Percentiles rank a stretch among this genome's conserved stretches.
phyloP scores from a whole-genome alignment of 805 yeast species.

The Metschnikowia arizonensis region DNA sequence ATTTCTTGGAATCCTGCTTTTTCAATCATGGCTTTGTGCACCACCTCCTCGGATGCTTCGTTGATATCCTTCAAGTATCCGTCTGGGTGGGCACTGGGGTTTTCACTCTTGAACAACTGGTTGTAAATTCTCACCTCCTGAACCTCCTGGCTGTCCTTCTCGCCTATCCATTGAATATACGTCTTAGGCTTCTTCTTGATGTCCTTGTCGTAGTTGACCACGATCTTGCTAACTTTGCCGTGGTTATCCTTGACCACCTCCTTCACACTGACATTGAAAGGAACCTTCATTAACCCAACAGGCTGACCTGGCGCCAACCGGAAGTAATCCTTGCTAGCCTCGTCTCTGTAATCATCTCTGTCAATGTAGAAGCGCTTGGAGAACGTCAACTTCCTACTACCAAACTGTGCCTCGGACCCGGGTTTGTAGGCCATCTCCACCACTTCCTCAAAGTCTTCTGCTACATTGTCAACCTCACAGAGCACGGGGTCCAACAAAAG shows the following conservation, averaged over 20 bases:
- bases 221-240: conserved; percentile 66
- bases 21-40: conserved; percentile 68
- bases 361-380: conserved; percentile 80
- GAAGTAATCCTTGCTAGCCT: conserved; percentile 68
- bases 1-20: conserved; percentile 64
- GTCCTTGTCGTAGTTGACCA: conserved; percentile 69
- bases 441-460: conserved; percentile 65
- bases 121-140: conserved; percentile 83
- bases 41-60: conserved; percentile 68
- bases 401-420: conserved; percentile 59
- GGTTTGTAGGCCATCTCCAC: conserved; percentile 87
- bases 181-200: conserved; percentile 83
- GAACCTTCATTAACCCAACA: conserved; percentile 91
- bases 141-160: conserved; percentile 52
- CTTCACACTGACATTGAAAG: conserved; percentile 71
- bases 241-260: conserved; percentile 57
- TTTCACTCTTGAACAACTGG: conserved; percentile 84
- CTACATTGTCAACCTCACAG: conserved; percentile 75
- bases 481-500: conserved; percentile 83
- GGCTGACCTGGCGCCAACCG: conserved; percentile 92
- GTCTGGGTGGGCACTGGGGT: conserved; percentile 83
- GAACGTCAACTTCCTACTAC: conserved; percentile 63
- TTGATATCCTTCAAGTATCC: conserved; percentile 86
- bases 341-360: conserved; percentile 72
- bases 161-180: conserved; percentile 94